Evolutionary conservation across 345 rosid genomes (phyloP).

Genomic region (Combretum micranthum): DNA sequence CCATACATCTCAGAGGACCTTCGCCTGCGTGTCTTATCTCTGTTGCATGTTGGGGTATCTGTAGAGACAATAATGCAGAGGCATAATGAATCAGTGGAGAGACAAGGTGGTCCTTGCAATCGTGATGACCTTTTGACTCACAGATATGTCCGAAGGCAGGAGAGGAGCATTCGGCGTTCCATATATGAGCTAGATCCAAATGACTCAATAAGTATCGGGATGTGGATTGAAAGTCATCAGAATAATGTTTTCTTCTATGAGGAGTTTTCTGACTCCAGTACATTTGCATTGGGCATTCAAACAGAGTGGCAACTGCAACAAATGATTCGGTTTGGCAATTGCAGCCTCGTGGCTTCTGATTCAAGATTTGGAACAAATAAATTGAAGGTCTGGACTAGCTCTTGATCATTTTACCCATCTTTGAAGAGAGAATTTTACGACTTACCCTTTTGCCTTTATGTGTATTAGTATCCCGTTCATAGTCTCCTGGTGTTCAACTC

Average conservation of each 20-base stretch:
- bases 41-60: conserved; percentile 82
- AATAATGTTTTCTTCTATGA: conserved; percentile 64
- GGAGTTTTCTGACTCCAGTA: conserved; percentile 65
- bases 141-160: conserved; percentile 85
- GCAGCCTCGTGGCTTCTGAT: conserved; percentile 78
- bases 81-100: conserved; percentile 89
- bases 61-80: conserved; percentile 97
- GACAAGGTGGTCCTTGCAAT: conserved; percentile 78
- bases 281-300: conserved; percentile 81
- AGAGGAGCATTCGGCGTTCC: conserved; percentile 85
- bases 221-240: conserved; percentile 93
- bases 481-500: conserved; percentile 84
- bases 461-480: conserved; percentile 73
- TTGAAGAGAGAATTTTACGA: not conserved
- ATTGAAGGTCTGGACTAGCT: conserved; percentile 59
- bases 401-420: conserved; percentile 2
- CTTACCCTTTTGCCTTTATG: conserved; percentile 16
- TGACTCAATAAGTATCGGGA: conserved; percentile 61
- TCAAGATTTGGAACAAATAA: conserved; percentile 89
- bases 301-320: conserved; percentile 99
- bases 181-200: conserved; percentile 70
- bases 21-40: conserved; percentile 78
- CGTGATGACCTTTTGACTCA: conserved; percentile 89
- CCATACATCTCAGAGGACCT: conserved; percentile 98
- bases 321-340: conserved; percentile 88